Conservation (phyloP, 192 early-diverging fungal species). For the Borealophlyctis nickersoniae region DNA sequence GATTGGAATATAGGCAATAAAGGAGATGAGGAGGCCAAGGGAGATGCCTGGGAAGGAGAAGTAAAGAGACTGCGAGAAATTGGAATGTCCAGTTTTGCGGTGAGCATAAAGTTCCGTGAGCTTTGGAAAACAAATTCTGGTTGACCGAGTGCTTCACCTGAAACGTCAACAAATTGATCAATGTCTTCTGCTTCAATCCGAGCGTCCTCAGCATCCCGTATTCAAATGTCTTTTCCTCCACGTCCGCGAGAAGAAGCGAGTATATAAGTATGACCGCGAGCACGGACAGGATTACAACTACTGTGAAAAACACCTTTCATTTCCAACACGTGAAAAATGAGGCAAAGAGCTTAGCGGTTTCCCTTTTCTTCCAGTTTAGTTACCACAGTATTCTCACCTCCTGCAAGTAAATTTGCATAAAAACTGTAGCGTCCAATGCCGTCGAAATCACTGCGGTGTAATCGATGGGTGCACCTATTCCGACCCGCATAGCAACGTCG, state of each 20-base stretch:
- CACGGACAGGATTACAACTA: constrained; percentile 22
- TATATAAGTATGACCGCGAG: constrained; percentile 34
- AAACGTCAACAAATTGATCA: constrained; percentile 27
- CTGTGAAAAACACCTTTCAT: constrained; percentile 24
- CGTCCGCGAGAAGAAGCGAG: constrained; percentile 33
- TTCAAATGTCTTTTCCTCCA: constrained; percentile 39
- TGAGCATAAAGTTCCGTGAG: not conserved
- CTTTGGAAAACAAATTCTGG: not conserved
- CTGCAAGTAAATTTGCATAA: constrained; percentile 27
- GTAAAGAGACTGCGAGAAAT: constrained; percentile 8
- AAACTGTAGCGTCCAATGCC: constrained; percentile 21
- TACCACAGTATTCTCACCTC: constrained; percentile 22
- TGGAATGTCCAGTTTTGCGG: not conserved
- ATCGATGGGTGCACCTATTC: constrained; percentile 16
- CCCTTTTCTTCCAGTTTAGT: not conserved
- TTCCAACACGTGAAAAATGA: not conserved
- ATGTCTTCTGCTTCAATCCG: constrained; percentile 22
- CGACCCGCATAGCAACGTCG: constrained; percentile 14
- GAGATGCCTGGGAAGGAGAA: constrained; percentile 30
- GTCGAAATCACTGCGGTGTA: constrained; percentile 20
- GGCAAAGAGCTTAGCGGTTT: not conserved
- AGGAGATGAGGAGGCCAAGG: constrained; percentile 26
- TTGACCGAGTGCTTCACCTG: constrained; percentile 15
- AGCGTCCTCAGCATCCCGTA: constrained; percentile 36
- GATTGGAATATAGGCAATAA: constrained; percentile 20